Evolutionary conservation across 768 basidiomycete species (phyloP).

Genomic region (Myochromella boudieri): DNA sequence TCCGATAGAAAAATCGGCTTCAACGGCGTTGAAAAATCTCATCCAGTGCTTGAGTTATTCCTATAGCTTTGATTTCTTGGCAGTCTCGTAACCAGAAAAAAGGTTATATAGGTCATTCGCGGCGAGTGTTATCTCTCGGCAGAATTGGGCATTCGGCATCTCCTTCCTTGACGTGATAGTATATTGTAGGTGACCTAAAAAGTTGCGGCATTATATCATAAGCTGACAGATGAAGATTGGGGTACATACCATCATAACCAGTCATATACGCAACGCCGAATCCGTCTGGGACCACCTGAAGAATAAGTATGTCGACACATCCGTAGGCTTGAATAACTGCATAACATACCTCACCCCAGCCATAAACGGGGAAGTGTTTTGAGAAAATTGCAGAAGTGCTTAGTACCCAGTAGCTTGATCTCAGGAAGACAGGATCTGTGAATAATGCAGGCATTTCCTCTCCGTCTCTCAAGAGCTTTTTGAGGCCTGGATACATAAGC

Average conservation of each 20-base stretch:
- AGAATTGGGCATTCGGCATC: conserved; percentile 78
- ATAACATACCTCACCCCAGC: conserved; percentile 81
- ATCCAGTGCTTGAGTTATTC: background rate
- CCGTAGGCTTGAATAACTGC: background rate
- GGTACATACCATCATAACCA: conserved; percentile 67
- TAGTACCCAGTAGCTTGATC: conserved; percentile 81
- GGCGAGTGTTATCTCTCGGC: conserved; percentile 61
- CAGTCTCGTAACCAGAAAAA: conserved; percentile 36
- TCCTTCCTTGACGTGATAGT: conserved; percentile 85
- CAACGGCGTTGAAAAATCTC: no score
- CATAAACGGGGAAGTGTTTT: conserved; percentile 81
- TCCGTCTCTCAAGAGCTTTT: conserved; percentile 58
- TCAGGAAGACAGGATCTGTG: conserved; percentile 68
- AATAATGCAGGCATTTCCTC: conserved; percentile 72
- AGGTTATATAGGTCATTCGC: conserved; percentile 72
- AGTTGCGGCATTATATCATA: background rate
- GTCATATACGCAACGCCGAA: conserved; percentile 96
- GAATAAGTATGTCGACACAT: background rate
- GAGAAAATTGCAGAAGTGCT: conserved; percentile 90
- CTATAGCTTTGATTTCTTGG: conserved; percentile 27
- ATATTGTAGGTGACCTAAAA: conserved; percentile 74
- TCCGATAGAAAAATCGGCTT: no score
- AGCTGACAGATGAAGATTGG: background rate
- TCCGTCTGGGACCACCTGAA: conserved; percentile 82
- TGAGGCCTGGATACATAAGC: conserved; percentile 61